A percentile compares a stretch with the other conserved stretches of the same genome.
Conservation (phyloP, 2,329 filamentous ascomycete species). For the Phialemoniopsis sp. region DNA sequence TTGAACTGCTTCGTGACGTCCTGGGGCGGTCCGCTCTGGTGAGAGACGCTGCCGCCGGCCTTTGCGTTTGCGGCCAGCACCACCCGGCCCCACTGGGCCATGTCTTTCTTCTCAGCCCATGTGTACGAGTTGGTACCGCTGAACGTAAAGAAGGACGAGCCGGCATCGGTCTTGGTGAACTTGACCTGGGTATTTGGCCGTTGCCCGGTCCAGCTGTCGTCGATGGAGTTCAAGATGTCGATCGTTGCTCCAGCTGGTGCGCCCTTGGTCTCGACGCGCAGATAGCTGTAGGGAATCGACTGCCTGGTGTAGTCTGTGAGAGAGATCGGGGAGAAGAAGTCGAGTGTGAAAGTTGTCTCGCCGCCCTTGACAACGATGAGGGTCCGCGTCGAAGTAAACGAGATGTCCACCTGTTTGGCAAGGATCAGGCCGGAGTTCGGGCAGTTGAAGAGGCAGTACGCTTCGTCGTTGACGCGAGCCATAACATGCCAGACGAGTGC, state of each 20-base stretch:
- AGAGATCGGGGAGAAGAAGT: slow-evolving; percentile 28
- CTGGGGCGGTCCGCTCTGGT: neutral
- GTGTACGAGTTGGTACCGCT: slow-evolving; percentile 6
- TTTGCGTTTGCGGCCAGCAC: slow-evolving; percentile 4
- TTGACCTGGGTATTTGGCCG: slow-evolving; percentile 1
- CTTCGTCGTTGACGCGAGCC: slow-evolving; percentile 20
- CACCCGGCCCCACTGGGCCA: slow-evolving; percentile 7
- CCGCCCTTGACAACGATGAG: slow-evolving; percentile 19
- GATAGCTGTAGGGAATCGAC: slow-evolving; percentile 26
- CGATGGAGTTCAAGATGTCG: slow-evolving; percentile 25
- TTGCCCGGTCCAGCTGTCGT: slow-evolving; percentile 24
- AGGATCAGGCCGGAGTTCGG: slow-evolving; percentile 10
- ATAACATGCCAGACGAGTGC: slow-evolving; percentile 23
- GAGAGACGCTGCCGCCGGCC: neutral
- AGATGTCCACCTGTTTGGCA: slow-evolving; percentile 13
- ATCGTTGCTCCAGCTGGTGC: slow-evolving; percentile 8
- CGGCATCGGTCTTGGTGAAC: slow-evolving; percentile 1
- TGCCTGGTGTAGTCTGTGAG: slow-evolving; percentile 23
- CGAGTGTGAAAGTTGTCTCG: slow-evolving; percentile 17
- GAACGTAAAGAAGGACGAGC: slow-evolving; percentile 5
- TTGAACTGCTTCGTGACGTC: neutral
- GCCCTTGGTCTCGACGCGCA: slow-evolving; percentile 17
- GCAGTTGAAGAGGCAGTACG: slow-evolving; percentile 24
- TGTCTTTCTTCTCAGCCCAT: slow-evolving; percentile 5
- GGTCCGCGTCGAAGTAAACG: slow-evolving; percentile 23